Evolutionary conservation across 495 filamentous ascomycete species (phyloP), one percentile per base, ranked within the genome.

Genomic region (Hypoxylon rickii): DNA sequence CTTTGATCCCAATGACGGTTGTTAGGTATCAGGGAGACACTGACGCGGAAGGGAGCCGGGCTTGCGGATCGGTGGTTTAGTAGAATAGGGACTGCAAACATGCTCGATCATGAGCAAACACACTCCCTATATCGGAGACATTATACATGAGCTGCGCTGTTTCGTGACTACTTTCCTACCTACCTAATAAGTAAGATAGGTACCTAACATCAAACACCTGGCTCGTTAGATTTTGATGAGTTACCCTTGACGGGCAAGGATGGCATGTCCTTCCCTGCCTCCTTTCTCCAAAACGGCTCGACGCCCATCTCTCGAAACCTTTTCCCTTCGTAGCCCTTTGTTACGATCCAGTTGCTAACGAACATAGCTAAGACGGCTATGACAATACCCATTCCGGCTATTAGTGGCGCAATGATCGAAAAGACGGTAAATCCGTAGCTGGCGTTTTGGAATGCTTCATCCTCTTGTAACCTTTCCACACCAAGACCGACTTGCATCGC

Each of bases 401-500:
- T 51, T 2, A 73, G 21, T 1, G 71, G 70, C 7, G 60, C 67
- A n/a, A 74, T 34, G 34, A 71, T 73, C 1, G 76, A 73, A 54
- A 83, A 84, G 0, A 85, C 64, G 3, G 76, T 74, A 55, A 86
- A 83, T 0, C 79, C 81, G 59, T 79, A 83, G 1, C 76, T 75
- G 2, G 67, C 76, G 20, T 58, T 41, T 45, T 78, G 72, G 53
- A 85, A 85, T 1, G 70, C 20, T 3, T 48, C 31, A 50, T 73
- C 77, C 0, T 48, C 29, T 5, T 63, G 29, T 0, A 85, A 66
- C 2, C 44, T 46, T 1, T 69, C 66, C 0, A 78, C 79, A 5
- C 71, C 74, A 0, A 83, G 67, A 0, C 82, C 83, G 33, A 85
- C 82, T 57, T 85, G 83, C 76, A 86, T 80, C 20, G 81, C 83